Evolutionary conservation across 2,329 filamentous ascomycete species (phyloP).

Genomic region (Lachnellula cervina): DNA sequence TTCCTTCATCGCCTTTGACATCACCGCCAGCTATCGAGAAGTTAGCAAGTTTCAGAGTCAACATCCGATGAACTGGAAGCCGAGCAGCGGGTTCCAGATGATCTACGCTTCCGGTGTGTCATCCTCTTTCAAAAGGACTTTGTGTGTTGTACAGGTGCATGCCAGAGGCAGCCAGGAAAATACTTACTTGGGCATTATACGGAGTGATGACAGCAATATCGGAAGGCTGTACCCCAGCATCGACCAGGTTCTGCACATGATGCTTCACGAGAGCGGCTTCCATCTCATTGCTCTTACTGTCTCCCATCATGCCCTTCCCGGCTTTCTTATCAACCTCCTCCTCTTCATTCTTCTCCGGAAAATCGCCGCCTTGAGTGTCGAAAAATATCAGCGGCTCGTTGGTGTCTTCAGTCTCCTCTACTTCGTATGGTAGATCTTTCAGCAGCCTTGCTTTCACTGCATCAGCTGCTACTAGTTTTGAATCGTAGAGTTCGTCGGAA

Average conservation of each 20-base stretch:
- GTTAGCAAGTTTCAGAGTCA: conserved; percentile 13
- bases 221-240: conserved; percentile 71
- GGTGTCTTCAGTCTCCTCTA: conserved; percentile 80
- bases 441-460: conserved; percentile 71
- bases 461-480: conserved; percentile 74
- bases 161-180: background rate
- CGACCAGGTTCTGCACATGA: conserved; percentile 73
- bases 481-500: conserved; percentile 81
- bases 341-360: conserved; percentile 76
- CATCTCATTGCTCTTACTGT: conserved; percentile 89
- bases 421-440: conserved; percentile 70
- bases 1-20: conserved; percentile 74
- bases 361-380: conserved; percentile 93
- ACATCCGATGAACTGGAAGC: background rate
- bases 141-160: background rate
- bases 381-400: conserved; percentile 85
- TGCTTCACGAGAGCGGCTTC: conserved; percentile 76
- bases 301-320: conserved; percentile 49
- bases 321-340: conserved; percentile 50
- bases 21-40: conserved; percentile 59
- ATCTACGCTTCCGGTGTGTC: background rate
- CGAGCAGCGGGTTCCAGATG: background rate
- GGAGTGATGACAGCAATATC: conserved; percentile 94
- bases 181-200: conserved; percentile 80
- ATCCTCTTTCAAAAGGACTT: background rate